Conservation (phyloP, 768 basidiomycete species). For the Psilocybe tampanensis region DNA sequence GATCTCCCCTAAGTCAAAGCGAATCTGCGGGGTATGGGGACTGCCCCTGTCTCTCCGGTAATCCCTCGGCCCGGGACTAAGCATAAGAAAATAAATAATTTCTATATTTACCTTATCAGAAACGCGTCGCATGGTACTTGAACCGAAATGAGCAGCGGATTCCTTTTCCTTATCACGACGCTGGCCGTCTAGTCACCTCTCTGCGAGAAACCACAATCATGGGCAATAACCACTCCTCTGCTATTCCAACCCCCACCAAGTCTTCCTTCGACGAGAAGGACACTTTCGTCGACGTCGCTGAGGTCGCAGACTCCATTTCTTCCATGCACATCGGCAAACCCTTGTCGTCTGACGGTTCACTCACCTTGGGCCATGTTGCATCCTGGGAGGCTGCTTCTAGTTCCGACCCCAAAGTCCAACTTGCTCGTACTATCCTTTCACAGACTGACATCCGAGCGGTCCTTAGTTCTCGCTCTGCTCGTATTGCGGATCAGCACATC, state of each 20-base stretch:
- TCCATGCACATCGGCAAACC: slow-evolving; percentile 38
- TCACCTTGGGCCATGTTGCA: slow-evolving; percentile 57
- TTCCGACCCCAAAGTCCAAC: slow-evolving; percentile 60
- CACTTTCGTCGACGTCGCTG: slow-evolving; percentile 24
- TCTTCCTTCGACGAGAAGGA: slow-evolving; percentile 34
- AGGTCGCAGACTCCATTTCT: slow-evolving; percentile 30
- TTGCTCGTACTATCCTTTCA: slow-evolving; percentile 76
- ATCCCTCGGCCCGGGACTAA: background rate
- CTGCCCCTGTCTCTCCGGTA: background rate
- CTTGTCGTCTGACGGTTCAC: slow-evolving; percentile 59
- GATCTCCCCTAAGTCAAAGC: background rate
- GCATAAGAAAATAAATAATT: too few species aligned
- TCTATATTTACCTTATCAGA: slow-evolving; percentile 11
- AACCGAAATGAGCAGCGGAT: background rate
- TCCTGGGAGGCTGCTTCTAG: slow-evolving; percentile 68
- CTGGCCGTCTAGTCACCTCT: slow-evolving; percentile 18
- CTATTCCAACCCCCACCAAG: slow-evolving; percentile 27
- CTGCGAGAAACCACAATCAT: slow-evolving; percentile 20
- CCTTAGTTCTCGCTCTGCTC: slow-evolving; percentile 63
- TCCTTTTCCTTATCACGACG: slow-evolving; percentile 16
- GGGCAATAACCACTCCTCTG: slow-evolving; percentile 34
- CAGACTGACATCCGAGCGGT: slow-evolving; percentile 68
- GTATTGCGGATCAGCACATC: slow-evolving; percentile 68
- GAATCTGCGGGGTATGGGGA: background rate
- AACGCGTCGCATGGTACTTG: slow-evolving; percentile 6